phyloP scores from a whole-genome alignment of 2,329 filamentous ascomycete species.

The Aspergillus sp. region DNA sequence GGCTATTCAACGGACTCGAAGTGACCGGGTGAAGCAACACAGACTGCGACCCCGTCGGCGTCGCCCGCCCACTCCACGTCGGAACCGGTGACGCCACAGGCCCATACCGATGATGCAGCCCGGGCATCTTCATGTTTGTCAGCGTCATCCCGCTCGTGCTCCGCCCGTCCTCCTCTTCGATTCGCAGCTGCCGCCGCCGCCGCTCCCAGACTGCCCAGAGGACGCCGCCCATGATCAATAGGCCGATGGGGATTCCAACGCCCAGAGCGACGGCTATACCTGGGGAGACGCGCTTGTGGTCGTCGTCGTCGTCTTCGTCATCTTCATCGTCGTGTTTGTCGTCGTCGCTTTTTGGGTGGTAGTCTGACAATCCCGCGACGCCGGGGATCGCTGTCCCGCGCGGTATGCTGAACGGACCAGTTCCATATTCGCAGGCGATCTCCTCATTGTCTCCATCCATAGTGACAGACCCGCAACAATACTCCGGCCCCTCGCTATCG shows the following conservation, averaged over 20 bases:
- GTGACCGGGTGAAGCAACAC: neutral
- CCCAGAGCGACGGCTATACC: constrained; percentile 16
- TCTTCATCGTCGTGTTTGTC: neutral
- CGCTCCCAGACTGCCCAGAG: constrained; percentile 16
- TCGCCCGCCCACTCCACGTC: neutral
- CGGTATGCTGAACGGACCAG: constrained; percentile 16
- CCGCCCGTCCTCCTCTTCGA: neutral
- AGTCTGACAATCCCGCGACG: constrained; percentile 18
- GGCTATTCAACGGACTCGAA: neutral
- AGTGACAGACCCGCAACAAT: constrained; percentile 23
- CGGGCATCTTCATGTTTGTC: neutral
- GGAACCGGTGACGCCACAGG: constrained; percentile 3
- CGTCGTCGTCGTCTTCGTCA: neutral
- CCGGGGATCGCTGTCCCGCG: constrained; percentile 20
- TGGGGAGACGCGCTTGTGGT: neutral
- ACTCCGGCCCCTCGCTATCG: constrained; percentile 11
- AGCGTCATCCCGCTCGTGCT: neutral
- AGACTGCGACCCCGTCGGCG: neutral
- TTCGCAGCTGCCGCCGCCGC: constrained; percentile 5
- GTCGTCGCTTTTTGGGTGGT: neutral
- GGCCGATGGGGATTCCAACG: constrained; percentile 16
- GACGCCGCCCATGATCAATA: constrained; percentile 7
- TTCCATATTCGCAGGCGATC: constrained; percentile 7
- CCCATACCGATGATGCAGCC: constrained; percentile 12
- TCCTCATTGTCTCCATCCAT: constrained; percentile 10